A percentile compares a stretch with the other conserved stretches of the same genome.
Evolutionary conservation across 2,329 filamentous ascomycete genomes (phyloP).

Genomic region (Talaromyces atroroseus): DNA sequence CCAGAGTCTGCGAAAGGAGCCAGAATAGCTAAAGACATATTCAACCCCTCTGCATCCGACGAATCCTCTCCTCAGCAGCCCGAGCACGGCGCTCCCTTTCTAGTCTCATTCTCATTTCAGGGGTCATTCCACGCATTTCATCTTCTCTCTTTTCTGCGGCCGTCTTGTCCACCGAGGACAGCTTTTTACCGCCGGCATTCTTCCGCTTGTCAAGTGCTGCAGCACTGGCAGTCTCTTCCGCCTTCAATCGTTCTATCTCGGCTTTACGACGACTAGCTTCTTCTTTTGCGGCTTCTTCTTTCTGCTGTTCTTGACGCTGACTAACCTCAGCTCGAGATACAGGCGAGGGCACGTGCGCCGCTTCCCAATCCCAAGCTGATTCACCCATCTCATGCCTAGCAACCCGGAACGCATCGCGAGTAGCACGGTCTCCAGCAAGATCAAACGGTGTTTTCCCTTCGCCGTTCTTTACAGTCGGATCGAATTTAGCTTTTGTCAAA

Average conservation of each 20-base stretch:
- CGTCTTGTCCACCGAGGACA: conserved; percentile 62
- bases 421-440: conserved; percentile 75
- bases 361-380: conserved; percentile 69
- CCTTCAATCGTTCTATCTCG: conserved; percentile 67
- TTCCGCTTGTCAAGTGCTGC: conserved; percentile 43
- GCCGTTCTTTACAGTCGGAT: conserved; percentile 64
- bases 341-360: conserved; percentile 64
- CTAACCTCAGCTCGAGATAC: conserved; percentile 69
- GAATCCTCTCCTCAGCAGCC: conserved; percentile 83
- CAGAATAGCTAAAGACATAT: not conserved
- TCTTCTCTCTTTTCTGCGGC: conserved; percentile 77
- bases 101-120: conserved; percentile 76
- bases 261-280: conserved; percentile 65
- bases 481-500: conserved; percentile 65
- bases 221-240: conserved; percentile 50
- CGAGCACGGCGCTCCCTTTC: conserved; percentile 86
- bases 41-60: conserved; percentile 51
- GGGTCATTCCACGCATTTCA: conserved; percentile 75
- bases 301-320: conserved; percentile 63
- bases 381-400: conserved; percentile 80
- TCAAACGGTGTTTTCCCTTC: conserved; percentile 87
- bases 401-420: conserved; percentile 85
- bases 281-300: conserved; percentile 60
- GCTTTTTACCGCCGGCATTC: conserved; percentile 49
- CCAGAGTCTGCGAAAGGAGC: too few relatives aligned